phyloP scores from a whole-genome alignment of 208 protist genomes.

The Leishmania tarentolae region DNA sequence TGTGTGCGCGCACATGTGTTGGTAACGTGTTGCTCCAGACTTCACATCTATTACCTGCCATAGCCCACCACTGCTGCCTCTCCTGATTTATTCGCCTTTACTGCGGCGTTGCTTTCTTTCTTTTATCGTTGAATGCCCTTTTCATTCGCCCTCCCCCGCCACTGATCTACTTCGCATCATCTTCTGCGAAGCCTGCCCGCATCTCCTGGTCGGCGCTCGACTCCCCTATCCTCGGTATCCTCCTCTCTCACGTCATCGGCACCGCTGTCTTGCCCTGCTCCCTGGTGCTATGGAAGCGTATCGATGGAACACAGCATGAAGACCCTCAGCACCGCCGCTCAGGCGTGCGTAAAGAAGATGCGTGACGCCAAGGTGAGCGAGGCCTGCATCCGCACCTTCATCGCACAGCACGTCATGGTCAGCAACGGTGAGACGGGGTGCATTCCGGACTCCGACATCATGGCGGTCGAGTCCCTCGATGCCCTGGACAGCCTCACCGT shows the following conservation, averaged over 20 bases:
- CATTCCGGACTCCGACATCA: slow-evolving; percentile 59
- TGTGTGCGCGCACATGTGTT: background rate
- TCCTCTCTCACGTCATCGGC: background rate
- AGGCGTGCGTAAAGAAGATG: slow-evolving; percentile 77
- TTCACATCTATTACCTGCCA: background rate
- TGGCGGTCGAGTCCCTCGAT: slow-evolving; percentile 45
- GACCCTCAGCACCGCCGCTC: slow-evolving; percentile 40
- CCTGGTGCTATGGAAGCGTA: background rate
- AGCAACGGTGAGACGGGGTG: slow-evolving; percentile 44
- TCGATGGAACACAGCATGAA: slow-evolving; percentile 28
- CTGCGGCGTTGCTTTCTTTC: background rate
- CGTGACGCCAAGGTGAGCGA: slow-evolving; percentile 52
- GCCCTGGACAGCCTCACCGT: slow-evolving; percentile 40
- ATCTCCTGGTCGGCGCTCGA: background rate
- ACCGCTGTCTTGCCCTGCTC: background rate
- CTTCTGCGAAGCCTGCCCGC: background rate
- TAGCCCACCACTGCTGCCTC: background rate
- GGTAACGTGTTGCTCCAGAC: background rate
- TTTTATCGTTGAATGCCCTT: background rate
- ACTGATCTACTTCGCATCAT: background rate
- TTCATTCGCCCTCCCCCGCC: background rate
- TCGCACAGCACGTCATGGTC: slow-evolving; percentile 60
- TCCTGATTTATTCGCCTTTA: background rate
- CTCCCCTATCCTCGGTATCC: background rate
- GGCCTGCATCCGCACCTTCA: slow-evolving; percentile 67